phyloP scores from a whole-genome alignment of 805 yeast species.

The Pichia kluyveri region DNA sequence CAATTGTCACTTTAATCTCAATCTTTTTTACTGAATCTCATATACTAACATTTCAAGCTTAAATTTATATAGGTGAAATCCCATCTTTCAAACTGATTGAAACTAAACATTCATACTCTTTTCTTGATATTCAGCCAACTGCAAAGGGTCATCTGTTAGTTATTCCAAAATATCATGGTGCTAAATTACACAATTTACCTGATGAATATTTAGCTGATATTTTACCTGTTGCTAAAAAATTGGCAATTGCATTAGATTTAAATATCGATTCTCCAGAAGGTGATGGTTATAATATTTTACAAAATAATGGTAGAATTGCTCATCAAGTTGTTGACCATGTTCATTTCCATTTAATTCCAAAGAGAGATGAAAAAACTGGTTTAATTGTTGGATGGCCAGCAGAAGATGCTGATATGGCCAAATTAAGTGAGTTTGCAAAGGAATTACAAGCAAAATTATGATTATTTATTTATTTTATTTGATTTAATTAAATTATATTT shows the following conservation, averaged over 20 bases:
- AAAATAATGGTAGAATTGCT: conserved; percentile 91
- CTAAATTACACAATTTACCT: conserved; percentile 83
- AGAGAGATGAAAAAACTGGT: conserved; percentile 64
- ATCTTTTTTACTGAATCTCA: too few relatives aligned
- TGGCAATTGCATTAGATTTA: conserved; percentile 64
- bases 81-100: conserved; percentile 89
- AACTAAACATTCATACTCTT: conserved; percentile 73
- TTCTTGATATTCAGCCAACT: conserved; percentile 90
- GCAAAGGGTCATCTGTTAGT: conserved; percentile 81
- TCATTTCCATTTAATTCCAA: conserved; percentile 94
- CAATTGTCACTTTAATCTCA: background rate
- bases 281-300: conserved; percentile 78
- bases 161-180: conserved; percentile 92
- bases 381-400: conserved; percentile 94
- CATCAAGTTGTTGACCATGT: conserved; percentile 96
- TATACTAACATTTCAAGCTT: background rate
- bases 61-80: conserved; percentile 61
- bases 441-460: conserved; percentile 37
- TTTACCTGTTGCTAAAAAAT: conserved; percentile 79
- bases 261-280: conserved; percentile 57
- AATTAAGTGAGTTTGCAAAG: conserved; percentile 59
- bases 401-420: conserved; percentile 63
- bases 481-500: background rate
- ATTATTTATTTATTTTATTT: background rate
- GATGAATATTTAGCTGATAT: conserved; percentile 84